These are phyloP conservation scores for Seiridium unicorne DNA, from an alignment of 2,329 filamentous ascomycete species.

Conservation along the genomic window DNA sequence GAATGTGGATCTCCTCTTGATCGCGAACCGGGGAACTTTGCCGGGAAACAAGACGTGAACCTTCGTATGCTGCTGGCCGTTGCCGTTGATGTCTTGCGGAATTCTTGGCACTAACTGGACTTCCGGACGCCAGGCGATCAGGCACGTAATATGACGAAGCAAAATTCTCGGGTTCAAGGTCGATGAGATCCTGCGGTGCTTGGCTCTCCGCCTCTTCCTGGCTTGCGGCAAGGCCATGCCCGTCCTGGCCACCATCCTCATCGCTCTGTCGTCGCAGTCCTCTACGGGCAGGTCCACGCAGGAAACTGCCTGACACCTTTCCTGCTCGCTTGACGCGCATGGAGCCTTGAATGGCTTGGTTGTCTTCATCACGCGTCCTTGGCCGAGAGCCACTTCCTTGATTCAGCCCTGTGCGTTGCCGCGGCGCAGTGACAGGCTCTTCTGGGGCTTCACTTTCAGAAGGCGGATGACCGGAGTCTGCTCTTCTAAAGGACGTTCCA, in stretches of 20 bases:
- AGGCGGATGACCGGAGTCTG: constrained; percentile 29
- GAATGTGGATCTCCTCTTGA: constrained; percentile 40
- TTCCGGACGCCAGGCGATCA: constrained; percentile 55
- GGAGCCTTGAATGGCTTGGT: constrained; percentile 66
- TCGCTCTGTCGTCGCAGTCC: constrained; percentile 68
- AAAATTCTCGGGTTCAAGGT: constrained; percentile 35
- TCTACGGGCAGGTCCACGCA: constrained; percentile 76
- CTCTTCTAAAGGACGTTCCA: constrained; percentile 29
- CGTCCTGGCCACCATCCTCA: constrained; percentile 56
- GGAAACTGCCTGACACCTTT: constrained; percentile 72
- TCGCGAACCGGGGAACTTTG: constrained; percentile 30
- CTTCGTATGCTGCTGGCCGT: constrained; percentile 29
- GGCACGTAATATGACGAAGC: constrained; percentile 45
- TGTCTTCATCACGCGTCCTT: constrained; percentile 57
- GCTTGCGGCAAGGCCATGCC: constrained; percentile 35
- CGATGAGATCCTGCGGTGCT: constrained; percentile 28
- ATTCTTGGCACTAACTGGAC: constrained; percentile 51
- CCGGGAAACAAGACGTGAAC: constrained; percentile 21
- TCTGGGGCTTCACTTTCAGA: constrained; percentile 45
- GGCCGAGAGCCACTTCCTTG: constrained; percentile 54
- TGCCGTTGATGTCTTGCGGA: constrained; percentile 41
- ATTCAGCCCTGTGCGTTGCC: constrained; percentile 43
- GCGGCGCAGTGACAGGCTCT: constrained; percentile 47
- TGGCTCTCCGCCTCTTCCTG: constrained; percentile 45
- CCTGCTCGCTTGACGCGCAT: constrained; percentile 76